phyloP scores from a whole-genome alignment of 306 rosid species.

The Acacia acuminata region DNA sequence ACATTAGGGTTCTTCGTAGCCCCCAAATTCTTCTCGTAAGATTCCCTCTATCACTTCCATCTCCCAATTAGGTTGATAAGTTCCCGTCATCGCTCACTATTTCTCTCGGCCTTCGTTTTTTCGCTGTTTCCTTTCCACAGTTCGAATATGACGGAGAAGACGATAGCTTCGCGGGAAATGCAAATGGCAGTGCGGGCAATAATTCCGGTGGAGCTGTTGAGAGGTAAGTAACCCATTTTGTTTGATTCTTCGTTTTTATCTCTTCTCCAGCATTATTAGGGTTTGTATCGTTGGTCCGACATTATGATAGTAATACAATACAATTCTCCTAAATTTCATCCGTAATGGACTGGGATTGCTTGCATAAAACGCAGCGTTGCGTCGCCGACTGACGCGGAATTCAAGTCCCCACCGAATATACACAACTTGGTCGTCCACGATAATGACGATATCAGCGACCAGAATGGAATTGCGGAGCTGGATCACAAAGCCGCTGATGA shows the following conservation, averaged over 20 bases:
- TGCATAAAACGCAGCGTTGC: slow-evolving; percentile 42
- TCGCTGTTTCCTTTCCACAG: slow-evolving; percentile 27
- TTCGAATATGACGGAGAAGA: slow-evolving; percentile 28
- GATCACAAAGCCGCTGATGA: not conserved
- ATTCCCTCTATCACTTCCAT: slow-evolving; percentile 1
- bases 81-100: slow-evolving; percentile 35
- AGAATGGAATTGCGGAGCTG: not conserved
- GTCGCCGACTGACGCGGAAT: slow-evolving; percentile 49
- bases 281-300: slow-evolving; percentile 34
- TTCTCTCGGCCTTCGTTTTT: not conserved
- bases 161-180: slow-evolving; percentile 43
- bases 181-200: slow-evolving; percentile 40
- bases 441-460: slow-evolving; percentile 17
- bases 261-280: slow-evolving; percentile 47
- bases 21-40: slow-evolving; percentile 33
- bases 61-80: slow-evolving; percentile 52
- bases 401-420: not conserved
- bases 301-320: not conserved
- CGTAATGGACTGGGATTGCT: not conserved
- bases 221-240: slow-evolving; percentile 45
- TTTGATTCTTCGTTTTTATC: not conserved
- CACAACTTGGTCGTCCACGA: slow-evolving; percentile 14
- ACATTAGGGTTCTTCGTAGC: slow-evolving; percentile 53
- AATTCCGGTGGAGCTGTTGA: slow-evolving; percentile 59
- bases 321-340: slow-evolving; percentile 24